Base-by-base conservation (phyloP, 1,139 yeast species). In the Pichia norvegensis region DNA sequence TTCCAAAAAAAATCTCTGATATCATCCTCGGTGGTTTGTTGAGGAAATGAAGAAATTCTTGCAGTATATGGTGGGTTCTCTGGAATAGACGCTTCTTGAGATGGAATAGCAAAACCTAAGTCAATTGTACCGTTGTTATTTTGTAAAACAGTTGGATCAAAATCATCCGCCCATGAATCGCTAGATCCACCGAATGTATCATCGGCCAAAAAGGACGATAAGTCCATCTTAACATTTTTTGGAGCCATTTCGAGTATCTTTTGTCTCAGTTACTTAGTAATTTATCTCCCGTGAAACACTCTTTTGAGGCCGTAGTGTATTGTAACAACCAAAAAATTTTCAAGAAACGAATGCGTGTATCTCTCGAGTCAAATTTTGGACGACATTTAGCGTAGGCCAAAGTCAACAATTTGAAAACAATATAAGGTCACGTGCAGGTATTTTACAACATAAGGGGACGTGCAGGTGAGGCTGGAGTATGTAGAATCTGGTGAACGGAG, bases 31-130 rank as follows among this genome's bases (percentile, higher is more conserved):
- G 72, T 67, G 40, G 79, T 76, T 29, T 51, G 55, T 54, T 85
- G 92, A 49, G 96, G 88, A 62, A 94, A 76, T 67, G 90, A 88
- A 61, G 80, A 78, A 56, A 92, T 74, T 66, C 88, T 79, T 20
- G 96, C 97, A 60, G 86, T 84, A 73, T 68, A 94, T 46, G 99
- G 99, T 29, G 97, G 90, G 46, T 70, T 74, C 59, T 88, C 95
- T 42, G 99, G 99, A 52, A 94, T 73, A 40, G 95, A 95, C 59
- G 69, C 84, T 60, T 81, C 92, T 52, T 35, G 43, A 3, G 43
- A 16, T 41, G 57, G 43, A 29, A 50, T 29, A 23, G 45, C 44
- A 37, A 44, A 22, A 43, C 45, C 49, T 27, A 51, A 33, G 29
- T 49, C 54, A 42, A 43, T 52, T 58, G 52, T 57, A 56, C 48